Evolutionary conservation across 2,329 filamentous ascomycete species (phyloP).

Genomic region (Microcyclosporella mali): DNA sequence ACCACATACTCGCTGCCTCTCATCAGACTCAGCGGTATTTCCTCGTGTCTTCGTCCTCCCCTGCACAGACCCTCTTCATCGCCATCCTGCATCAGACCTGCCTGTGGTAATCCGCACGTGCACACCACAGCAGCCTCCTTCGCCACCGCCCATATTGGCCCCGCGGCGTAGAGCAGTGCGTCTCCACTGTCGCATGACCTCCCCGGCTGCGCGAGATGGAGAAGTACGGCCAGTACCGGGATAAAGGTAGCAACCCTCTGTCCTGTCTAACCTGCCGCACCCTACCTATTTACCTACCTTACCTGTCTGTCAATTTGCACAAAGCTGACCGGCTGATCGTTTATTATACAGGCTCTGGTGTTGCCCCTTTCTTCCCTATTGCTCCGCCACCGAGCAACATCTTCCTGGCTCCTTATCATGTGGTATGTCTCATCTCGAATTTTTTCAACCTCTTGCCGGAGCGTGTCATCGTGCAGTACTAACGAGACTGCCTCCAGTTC

Average conservation of each 20-base stretch:
- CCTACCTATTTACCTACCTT: not conserved
- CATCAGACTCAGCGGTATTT: too few relatives aligned
- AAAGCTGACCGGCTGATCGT: slow-evolving; percentile 12
- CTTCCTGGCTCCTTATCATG: slow-evolving; percentile 46
- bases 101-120: slow-evolving; percentile 1
- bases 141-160: too few relatives aligned
- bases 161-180: not conserved
- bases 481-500: slow-evolving; percentile 38
- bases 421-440: slow-evolving; percentile 17
- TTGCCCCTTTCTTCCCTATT: slow-evolving; percentile 89
- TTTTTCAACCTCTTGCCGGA: not conserved
- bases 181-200: slow-evolving; percentile 1
- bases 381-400: slow-evolving; percentile 59
- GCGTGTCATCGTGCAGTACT: not conserved
- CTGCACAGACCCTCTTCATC: not conserved
- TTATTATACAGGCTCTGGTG: slow-evolving; percentile 67
- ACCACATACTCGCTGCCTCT: too few relatives aligned
- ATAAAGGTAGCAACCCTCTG: slow-evolving; percentile 59
- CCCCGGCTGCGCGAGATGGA: slow-evolving; percentile 59
- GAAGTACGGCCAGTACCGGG: slow-evolving; percentile 88
- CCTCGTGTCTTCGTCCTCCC: not conserved
- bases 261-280: too few relatives aligned
- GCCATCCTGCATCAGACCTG: not conserved
- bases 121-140: not conserved
- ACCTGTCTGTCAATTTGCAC: slow-evolving; percentile 2